Conservation (phyloP, 345 rosid genomes). For the Psidium guajava region DNA sequence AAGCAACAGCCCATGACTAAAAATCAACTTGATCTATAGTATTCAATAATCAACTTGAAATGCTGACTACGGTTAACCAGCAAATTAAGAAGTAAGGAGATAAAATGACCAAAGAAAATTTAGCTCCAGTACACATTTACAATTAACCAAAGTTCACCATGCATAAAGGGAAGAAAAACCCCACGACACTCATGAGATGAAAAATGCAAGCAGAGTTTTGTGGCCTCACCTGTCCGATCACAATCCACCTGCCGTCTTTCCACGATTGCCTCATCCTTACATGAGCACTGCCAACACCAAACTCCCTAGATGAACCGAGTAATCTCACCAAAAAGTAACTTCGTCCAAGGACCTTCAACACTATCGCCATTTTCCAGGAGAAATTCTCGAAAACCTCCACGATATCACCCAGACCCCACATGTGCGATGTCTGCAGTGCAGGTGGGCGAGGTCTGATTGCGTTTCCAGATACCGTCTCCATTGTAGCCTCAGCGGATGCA, state of each 20-base stretch:
- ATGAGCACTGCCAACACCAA: conserved; percentile 28
- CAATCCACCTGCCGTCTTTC: conserved; percentile 50
- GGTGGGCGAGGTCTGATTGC: conserved; percentile 58
- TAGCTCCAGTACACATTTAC: neutral
- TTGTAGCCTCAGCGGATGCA: neutral
- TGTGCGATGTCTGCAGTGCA: conserved; percentile 7
- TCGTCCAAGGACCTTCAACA: conserved; percentile 31
- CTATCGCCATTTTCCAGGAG: conserved; percentile 72
- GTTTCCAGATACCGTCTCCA: conserved; percentile 39
- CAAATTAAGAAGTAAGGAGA: neutral
- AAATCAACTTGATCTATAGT: neutral
- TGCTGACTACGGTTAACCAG: neutral
- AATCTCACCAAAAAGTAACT: conserved; percentile 41
- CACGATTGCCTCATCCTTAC: conserved; percentile 60
- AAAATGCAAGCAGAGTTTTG: neutral
- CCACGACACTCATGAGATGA: neutral
- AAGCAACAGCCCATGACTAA: neutral
- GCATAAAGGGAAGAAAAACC: neutral
- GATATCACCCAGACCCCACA: conserved; percentile 61
- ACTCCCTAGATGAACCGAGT: conserved; percentile 50
- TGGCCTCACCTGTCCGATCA: conserved; percentile 44
- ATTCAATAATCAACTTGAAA: neutral
- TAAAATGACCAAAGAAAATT: neutral
- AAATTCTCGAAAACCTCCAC: conserved; percentile 51
- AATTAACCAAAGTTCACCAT: neutral